Base-by-base conservation (phyloP, 805 yeast genomes). In the Spathaspora girioi region DNA sequence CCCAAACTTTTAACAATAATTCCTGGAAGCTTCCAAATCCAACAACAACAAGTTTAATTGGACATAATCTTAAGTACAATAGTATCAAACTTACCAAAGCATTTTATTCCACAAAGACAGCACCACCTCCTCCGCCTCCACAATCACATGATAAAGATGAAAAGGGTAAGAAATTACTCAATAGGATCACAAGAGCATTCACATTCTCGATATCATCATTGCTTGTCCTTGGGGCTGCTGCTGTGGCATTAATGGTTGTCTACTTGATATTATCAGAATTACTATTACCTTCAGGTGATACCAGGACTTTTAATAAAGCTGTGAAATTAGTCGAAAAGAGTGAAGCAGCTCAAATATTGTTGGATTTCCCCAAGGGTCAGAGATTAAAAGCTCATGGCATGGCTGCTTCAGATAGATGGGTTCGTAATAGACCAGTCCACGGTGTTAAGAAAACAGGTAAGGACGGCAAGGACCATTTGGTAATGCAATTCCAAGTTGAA, bases 281-380 rank as follows among this genome's bases (percentile, higher is more conserved):
- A 31, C 82, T 89, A 57, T 79, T 92, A 46, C 97, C 97, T 9
- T 86, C 96, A 1, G 96, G 96, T 20, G 97, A 92, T 63, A 92
- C 96, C 0, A 87, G 86, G 56, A 82, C 96, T 1, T 92, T 92
- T 74, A 91, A 92, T 70, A 81, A 89, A 59, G 96, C 96, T 1
- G 91, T 91, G 31, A 79, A 81, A 11, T 70, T 88, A 59, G 80
- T 90, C 38, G 93, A 92, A 63, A 74, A 84, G 53, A 89, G 86
- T 65, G 77, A 77, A 46, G 67, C 66, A 38, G 84, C 87, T 2
- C 84, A 84, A 58, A 70, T 75, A 56, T 65, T 84, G 29, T 71
- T 92, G 38, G 79, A 80, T 27, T 77, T 85, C 55, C 60, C 72
- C 15, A 66, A 76, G 2, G 83, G 82, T 9, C 80, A 77, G 50